Conservation (phyloP, 2,329 filamentous ascomycete genomes). For the Alternaria novae-zelandiae region DNA sequence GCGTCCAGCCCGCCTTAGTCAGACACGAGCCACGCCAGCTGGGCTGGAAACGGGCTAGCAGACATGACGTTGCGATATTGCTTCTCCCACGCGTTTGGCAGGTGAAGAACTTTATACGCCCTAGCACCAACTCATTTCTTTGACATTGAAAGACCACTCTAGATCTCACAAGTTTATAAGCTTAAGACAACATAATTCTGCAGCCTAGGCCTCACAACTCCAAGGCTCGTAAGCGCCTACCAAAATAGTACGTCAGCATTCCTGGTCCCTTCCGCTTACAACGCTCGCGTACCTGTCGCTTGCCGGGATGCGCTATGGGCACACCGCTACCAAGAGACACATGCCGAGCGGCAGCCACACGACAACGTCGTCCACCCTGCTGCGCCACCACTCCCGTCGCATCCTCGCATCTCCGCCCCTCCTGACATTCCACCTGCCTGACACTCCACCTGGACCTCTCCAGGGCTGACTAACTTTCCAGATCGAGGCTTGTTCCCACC, state of each 20-base stretch:
- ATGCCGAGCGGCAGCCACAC: conserved; percentile 1
- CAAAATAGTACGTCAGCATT: conserved; percentile 24
- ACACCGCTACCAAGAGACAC: conserved; percentile 7
- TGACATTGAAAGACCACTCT: background rate
- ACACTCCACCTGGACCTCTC: background rate
- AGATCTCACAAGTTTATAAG: background rate
- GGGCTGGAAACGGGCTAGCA: conserved; percentile 6
- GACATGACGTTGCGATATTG: conserved; percentile 7
- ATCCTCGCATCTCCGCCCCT: conserved; percentile 6
- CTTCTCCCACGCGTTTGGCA: background rate
- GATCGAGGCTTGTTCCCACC: background rate
- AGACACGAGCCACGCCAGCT: background rate
- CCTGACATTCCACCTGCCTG: background rate
- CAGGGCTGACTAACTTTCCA: background rate
- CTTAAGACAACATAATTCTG: background rate
- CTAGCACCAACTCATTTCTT: background rate
- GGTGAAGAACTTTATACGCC: background rate
- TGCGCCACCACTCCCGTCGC: conserved; percentile 24
- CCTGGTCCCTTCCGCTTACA: background rate
- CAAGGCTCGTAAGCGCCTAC: background rate
- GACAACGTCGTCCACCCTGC: background rate
- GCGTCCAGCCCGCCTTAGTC: conserved; percentile 1
- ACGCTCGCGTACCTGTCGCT: conserved; percentile 11
- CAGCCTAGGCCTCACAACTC: background rate
- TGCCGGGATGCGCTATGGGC: conserved; percentile 13